Evolutionary conservation across 805 yeast genomes (phyloP).

Genomic region (Tetrapisispora namnaoensis): DNA sequence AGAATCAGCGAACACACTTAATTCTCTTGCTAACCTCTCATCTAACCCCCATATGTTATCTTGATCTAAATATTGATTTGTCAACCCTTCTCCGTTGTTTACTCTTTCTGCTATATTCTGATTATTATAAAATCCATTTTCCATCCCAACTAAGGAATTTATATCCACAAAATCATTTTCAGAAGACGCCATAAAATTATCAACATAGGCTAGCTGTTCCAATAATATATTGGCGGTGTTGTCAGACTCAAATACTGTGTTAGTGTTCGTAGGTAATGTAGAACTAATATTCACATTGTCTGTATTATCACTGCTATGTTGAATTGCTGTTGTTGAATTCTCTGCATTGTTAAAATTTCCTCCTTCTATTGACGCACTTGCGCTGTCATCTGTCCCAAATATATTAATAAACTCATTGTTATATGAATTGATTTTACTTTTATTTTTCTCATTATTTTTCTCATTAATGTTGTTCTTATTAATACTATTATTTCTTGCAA

Average conservation of each 20-base stretch:
- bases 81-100: neutral
- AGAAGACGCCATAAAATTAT: constrained; percentile 55
- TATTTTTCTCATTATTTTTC: neutral
- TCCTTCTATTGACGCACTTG: neutral
- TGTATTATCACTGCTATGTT: neutral
- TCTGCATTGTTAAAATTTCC: neutral
- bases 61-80: neutral
- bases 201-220: constrained; percentile 74
- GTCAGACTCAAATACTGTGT: neutral
- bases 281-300: neutral
- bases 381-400: constrained; percentile 12
- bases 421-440: constrained; percentile 4
- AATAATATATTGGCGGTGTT: constrained; percentile 36
- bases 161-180: constrained; percentile 33
- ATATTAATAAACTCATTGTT: constrained; percentile 13
- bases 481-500: too few species aligned
- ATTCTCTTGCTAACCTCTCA: constrained; percentile 49
- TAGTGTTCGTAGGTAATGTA: neutral
- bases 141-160: constrained; percentile 18
- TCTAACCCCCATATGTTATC: constrained; percentile 28
- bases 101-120: neutral
- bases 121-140: neutral
- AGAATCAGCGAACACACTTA: constrained; percentile 77
- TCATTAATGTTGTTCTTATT: too few species aligned
- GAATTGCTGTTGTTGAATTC: neutral